A percentile compares a stretch with the other conserved stretches of the same genome.
Evolutionary conservation across 192 early-diverging fungal genomes (phyloP).

Genomic region (Diversispora eburnea): DNA sequence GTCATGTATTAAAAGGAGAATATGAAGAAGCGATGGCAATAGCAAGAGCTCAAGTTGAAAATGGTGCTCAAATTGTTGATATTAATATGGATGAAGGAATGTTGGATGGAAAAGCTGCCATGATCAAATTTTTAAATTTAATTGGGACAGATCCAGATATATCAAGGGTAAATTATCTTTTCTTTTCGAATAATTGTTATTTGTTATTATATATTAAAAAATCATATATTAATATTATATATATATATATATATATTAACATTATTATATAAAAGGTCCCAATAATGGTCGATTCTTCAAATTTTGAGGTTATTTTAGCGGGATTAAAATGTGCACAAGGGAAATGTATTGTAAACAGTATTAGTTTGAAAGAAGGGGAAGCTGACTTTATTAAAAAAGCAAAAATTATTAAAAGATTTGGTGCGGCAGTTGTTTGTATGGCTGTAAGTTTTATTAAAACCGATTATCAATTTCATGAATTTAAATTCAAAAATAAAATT

Average conservation of each 20-base stretch:
- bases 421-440: conserved; percentile 96
- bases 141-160: conserved; percentile 94
- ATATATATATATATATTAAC: not conserved
- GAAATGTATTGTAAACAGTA: conserved; percentile 97
- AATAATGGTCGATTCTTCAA: conserved; percentile 95
- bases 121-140: conserved; percentile 92
- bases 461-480: not conserved
- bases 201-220: not conserved
- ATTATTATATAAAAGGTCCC: conserved; percentile 53
- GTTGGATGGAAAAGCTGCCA: conserved; percentile 90
- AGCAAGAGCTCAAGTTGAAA: conserved; percentile 91
- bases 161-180: conserved; percentile 44
- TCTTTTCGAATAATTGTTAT: too few relatives aligned
- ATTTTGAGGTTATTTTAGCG: conserved; percentile 95
- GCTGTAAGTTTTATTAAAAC: conserved; percentile 52
- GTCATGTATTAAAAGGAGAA: conserved; percentile 87
- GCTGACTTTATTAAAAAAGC: conserved; percentile 91
- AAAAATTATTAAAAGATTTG: conserved; percentile 80
- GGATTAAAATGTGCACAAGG: conserved; percentile 95
- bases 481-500: not conserved
- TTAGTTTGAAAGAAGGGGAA: conserved; percentile 93
- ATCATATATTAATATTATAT: not conserved
- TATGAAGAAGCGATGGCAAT: conserved; percentile 94
- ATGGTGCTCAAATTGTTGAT: conserved; percentile 92
- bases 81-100: conserved; percentile 97